Conservation (phyloP, 345 rosid species). For the Lepidium aucheri region DNA sequence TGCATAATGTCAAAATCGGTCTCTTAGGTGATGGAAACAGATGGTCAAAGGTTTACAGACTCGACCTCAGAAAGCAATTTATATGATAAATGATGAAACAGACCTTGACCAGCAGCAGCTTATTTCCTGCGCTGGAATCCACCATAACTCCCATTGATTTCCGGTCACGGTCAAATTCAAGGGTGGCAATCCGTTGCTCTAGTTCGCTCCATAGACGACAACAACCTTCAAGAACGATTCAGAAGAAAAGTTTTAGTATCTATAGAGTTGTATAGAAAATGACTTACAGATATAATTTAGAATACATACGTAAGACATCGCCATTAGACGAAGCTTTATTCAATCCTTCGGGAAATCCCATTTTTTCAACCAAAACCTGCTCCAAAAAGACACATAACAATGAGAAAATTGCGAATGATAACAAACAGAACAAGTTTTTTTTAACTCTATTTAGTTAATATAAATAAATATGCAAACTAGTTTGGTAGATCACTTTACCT, state of each 20-base stretch:
- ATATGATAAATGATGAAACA: slow-evolving; percentile 9
- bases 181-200: slow-evolving; percentile 83
- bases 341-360: slow-evolving; percentile 67
- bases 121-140: slow-evolving; percentile 61
- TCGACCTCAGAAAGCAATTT: not conserved
- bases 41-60: not conserved
- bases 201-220: slow-evolving; percentile 56
- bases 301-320: slow-evolving; percentile 47
- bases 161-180: slow-evolving; percentile 85
- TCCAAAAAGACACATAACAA: not conserved
- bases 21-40: not conserved
- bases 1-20: slow-evolving; percentile 29
- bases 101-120: slow-evolving; percentile 82
- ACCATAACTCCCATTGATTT: slow-evolving; percentile 99
- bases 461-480: not conserved
- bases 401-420: not conserved
- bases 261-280: not conserved
- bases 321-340: slow-evolving; percentile 30
- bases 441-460: not conserved
- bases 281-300: not conserved
- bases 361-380: slow-evolving; percentile 93
- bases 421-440: not conserved
- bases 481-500: slow-evolving; percentile 38
- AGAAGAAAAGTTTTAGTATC: not conserved
- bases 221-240: slow-evolving; percentile 41